Evolutionary conservation across 306 rosid species (phyloP).

Genomic region (Lathyrus tuberosus): DNA sequence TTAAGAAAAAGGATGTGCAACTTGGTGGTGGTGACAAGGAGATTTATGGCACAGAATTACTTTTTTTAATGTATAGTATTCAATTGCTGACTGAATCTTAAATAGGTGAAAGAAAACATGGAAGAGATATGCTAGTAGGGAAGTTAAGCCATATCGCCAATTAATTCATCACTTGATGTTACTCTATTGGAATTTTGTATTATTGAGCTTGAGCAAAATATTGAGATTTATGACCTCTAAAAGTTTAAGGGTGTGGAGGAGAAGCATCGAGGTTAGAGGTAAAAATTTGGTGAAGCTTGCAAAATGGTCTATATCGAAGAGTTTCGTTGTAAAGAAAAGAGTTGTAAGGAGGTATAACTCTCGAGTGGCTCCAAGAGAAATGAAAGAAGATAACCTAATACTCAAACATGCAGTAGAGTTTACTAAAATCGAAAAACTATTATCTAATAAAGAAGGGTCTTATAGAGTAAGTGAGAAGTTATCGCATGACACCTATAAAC

Average conservation of each 20-base stretch:
- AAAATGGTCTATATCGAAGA: no score
- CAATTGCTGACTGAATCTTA: constrained; percentile 36
- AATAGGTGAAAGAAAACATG: constrained; percentile 34
- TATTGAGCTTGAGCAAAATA: not conserved
- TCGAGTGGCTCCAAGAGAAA: no score
- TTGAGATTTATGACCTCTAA: not conserved
- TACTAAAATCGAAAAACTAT: no score
- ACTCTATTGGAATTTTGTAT: constrained; percentile 11
- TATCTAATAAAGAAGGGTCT: no score
- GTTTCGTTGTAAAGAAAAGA: no score
- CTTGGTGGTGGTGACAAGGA: constrained; percentile 18
- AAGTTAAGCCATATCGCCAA: not conserved
- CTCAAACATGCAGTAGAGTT: no score
- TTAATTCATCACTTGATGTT: constrained; percentile 16
- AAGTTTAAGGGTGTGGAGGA: not conserved
- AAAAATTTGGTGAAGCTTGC: no score
- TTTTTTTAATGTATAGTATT: constrained; percentile 28
- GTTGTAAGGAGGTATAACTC: no score
- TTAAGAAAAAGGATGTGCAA: constrained; percentile 37
- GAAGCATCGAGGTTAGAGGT: not conserved
- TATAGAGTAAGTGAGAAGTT: no score
- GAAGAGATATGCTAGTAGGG: constrained; percentile 38
- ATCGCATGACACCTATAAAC: no score
- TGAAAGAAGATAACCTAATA: no score
- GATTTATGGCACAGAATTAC: constrained; percentile 30